Evolutionary conservation across 2,329 filamentous ascomycete species (phyloP).

Genomic region (Colletotrichum spaethianum): DNA sequence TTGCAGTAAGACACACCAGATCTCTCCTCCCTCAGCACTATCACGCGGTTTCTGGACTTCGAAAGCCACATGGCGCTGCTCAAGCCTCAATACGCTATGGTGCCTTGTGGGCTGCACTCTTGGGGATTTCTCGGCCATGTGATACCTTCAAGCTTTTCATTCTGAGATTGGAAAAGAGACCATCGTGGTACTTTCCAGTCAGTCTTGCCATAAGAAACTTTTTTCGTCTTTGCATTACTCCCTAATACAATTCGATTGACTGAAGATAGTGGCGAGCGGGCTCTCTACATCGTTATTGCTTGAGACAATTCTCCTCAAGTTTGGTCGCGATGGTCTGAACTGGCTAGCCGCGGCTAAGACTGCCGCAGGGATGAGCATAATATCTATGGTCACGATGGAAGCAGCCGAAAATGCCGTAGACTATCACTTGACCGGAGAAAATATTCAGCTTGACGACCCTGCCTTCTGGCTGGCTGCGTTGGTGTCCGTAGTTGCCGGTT

Average conservation of each 20-base stretch:
- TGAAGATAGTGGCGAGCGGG: not conserved
- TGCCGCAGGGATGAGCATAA: conserved; percentile 70
- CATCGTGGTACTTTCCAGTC: conserved; percentile 69
- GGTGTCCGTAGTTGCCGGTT: conserved; percentile 60
- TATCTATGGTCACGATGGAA: conserved; percentile 74
- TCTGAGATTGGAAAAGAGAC: conserved; percentile 61
- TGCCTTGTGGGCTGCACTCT: conserved; percentile 69
- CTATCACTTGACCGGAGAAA: conserved; percentile 67
- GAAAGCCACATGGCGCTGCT: conserved; percentile 60
- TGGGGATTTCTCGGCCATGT: conserved; percentile 71
- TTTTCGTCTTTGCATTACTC: too few species aligned
- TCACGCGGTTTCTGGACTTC: conserved; percentile 51
- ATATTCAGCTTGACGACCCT: conserved; percentile 61
- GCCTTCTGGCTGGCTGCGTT: conserved; percentile 67
- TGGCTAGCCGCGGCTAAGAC: conserved; percentile 64
- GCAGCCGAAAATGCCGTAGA: conserved; percentile 68
- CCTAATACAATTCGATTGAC: not conserved
- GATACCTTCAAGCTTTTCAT: conserved; percentile 65
- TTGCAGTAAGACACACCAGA: conserved; percentile 17
- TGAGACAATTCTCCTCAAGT: conserved; percentile 65
- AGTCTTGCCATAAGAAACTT: conserved; percentile 22
- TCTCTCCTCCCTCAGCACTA: not conserved
- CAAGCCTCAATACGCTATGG: conserved; percentile 67
- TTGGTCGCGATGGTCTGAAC: conserved; percentile 62
- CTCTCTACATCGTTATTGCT: conserved; percentile 62